Percentiles rank a stretch among this genome's conserved stretches.
Evolutionary conservation across 805 yeast species (phyloP).

Genomic region (Metschnikowia orientalis): DNA sequence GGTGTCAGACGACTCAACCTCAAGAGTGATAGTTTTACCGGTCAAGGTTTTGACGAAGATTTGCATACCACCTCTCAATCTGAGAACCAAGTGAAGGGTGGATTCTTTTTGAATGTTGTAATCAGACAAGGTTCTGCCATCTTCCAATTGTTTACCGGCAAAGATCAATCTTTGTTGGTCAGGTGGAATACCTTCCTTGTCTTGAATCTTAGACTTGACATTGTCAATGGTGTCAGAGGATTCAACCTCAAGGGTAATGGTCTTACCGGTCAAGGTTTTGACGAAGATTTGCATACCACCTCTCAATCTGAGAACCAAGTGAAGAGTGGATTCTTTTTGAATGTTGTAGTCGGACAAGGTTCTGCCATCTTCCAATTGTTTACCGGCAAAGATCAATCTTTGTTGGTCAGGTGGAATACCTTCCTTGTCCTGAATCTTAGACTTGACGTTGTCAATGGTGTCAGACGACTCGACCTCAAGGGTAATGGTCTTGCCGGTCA

Average conservation of each 20-base stretch:
- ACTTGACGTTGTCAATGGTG: conserved; percentile 85
- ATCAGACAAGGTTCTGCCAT: conserved; percentile 32
- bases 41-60: conserved; percentile 53
- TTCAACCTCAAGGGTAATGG: conserved; percentile 90
- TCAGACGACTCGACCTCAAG: conserved; percentile 97
- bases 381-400: conserved; percentile 45
- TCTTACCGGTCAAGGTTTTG: conserved; percentile 58
- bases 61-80: conserved; percentile 54
- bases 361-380: conserved; percentile 42
- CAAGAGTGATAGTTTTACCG: conserved; percentile 74
- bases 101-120: conserved; percentile 46
- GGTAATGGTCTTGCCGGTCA: conserved; percentile 68
- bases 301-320: conserved; percentile 25
- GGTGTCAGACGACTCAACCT: conserved; percentile 96
- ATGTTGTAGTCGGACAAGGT: conserved; percentile 38
- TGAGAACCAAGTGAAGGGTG: conserved; percentile 24
- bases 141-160: conserved; percentile 47
- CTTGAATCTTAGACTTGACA: conserved; percentile 50
- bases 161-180: conserved; percentile 44
- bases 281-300: conserved; percentile 46
- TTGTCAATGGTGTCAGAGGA: conserved; percentile 97
- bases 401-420: conserved; percentile 46
- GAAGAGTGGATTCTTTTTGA: conserved; percentile 40
- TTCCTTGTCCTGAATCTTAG: conserved; percentile 41
- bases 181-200: conserved; percentile 43